These are phyloP conservation scores for Epichloe gansuensis DNA, from an alignment of 2,329 filamentous ascomycete genomes.

Conservation along the genomic window DNA sequence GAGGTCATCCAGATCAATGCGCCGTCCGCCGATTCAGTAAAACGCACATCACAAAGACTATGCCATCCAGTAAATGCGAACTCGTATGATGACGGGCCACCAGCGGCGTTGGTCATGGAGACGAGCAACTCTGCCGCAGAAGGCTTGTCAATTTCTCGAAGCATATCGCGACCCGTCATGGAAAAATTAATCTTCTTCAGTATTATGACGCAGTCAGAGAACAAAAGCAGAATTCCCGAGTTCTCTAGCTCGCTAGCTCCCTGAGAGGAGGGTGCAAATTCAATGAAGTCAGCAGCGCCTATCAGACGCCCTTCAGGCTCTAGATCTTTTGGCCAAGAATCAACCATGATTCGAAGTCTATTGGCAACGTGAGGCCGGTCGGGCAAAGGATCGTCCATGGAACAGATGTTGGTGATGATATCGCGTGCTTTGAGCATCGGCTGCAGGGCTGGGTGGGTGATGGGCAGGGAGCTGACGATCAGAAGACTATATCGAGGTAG, in stretches of 20 bases:
- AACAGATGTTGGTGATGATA: conserved; percentile 92
- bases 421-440: conserved; percentile 80
- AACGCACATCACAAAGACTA: conserved; percentile 54
- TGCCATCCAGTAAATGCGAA: conserved; percentile 67
- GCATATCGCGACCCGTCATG: conserved; percentile 60
- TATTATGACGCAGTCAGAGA: conserved; percentile 69
- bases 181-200: conserved; percentile 56
- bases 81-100: conserved; percentile 52
- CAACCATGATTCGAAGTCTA: conserved; percentile 63
- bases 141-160: conserved; percentile 77
- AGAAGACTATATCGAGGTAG: conserved; percentile 89
- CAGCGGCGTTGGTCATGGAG: conserved; percentile 51
- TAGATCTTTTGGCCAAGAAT: conserved; percentile 62
- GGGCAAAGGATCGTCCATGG: conserved; percentile 60
- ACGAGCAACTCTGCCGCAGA: conserved; percentile 51
- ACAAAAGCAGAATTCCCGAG: conserved; percentile 67
- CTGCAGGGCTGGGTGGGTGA: conserved; percentile 74
- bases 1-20: conserved; percentile 57
- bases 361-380: conserved; percentile 65
- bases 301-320: conserved; percentile 69
- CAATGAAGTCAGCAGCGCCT: conserved; percentile 66
- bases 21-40: conserved; percentile 58
- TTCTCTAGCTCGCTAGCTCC: conserved; percentile 31
- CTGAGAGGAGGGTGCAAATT: conserved; percentile 62
- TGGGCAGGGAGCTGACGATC: conserved; percentile 74